These are phyloP conservation scores for Lunularia cruciata DNA, from an alignment of 225 moss, liverwort and hornwort genomes.

Conservation along the genomic window DNA sequence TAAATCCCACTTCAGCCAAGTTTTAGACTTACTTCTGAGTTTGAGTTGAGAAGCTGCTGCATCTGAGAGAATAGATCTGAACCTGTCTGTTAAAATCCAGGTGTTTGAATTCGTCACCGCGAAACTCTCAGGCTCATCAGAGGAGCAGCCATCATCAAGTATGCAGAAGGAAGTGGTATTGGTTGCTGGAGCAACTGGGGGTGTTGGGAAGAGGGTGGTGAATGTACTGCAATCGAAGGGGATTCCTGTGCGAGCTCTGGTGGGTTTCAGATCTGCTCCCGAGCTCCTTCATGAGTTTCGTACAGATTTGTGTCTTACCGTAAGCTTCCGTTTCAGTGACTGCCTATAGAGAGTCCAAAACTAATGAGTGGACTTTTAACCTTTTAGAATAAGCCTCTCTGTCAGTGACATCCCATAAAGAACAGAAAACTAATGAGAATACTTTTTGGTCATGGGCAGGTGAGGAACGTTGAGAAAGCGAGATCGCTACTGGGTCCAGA, in stretches of 20 bases:
- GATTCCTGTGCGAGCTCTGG: slow-evolving; percentile 74
- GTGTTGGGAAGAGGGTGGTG: slow-evolving; percentile 88
- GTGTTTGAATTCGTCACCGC: slow-evolving; percentile 31
- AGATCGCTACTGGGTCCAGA: slow-evolving; percentile 56
- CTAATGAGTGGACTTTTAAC: too few species aligned
- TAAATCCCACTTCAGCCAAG: too few species aligned
- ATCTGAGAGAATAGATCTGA: background rate
- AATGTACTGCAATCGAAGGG: slow-evolving; percentile 64
- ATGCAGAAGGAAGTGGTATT: slow-evolving; percentile 57
- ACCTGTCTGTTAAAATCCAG: slow-evolving; percentile 23
- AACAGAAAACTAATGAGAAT: background rate
- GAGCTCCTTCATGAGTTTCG: background rate
- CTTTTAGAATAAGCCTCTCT: too few species aligned
- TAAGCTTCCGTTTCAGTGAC: too few species aligned
- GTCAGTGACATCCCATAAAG: too few species aligned
- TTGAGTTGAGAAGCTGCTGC: background rate
- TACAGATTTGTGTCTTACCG: too few species aligned
- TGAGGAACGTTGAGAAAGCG: slow-evolving; percentile 72
- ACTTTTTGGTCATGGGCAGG: slow-evolving; percentile 32
- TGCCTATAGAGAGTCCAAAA: too few species aligned
- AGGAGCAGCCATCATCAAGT: slow-evolving; percentile 8
- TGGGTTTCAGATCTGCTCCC: slow-evolving; percentile 19
- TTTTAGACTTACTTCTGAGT: background rate
- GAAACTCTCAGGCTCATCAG: slow-evolving; percentile 24
- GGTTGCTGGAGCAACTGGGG: slow-evolving; percentile 92